Conservation (phyloP, 805 yeast species). For the Saccharomycopsis olivae region DNA sequence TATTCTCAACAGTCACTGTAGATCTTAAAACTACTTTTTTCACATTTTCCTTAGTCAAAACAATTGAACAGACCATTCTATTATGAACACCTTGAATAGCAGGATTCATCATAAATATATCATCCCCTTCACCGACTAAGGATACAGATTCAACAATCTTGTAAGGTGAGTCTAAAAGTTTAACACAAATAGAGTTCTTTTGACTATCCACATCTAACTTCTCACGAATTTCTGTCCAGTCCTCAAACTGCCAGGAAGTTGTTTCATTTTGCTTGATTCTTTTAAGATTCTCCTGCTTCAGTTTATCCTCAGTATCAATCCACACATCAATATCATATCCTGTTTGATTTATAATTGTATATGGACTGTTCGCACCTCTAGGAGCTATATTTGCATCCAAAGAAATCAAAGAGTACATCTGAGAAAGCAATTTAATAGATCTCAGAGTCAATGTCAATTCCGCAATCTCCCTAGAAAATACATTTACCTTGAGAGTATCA, state of each 20-base stretch:
- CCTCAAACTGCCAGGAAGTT: constrained; percentile 86
- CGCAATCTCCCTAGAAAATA: constrained; percentile 65
- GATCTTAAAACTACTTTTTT: constrained; percentile 74
- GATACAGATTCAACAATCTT: constrained; percentile 45
- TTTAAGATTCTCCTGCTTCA: constrained; percentile 14
- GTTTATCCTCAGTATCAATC: constrained; percentile 33
- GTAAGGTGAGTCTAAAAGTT: constrained; percentile 45
- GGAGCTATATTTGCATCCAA: constrained; percentile 45
- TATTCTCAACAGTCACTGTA: constrained; percentile 58
- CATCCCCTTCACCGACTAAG: constrained; percentile 77
- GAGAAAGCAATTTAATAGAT: constrained; percentile 66
- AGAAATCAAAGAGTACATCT: constrained; percentile 48
- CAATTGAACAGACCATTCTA: constrained; percentile 63
- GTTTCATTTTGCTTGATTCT: constrained; percentile 39
- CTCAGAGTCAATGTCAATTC: constrained; percentile 77
- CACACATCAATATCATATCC: constrained; percentile 76
- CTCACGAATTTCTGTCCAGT: constrained; percentile 83
- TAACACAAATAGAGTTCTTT: constrained; percentile 53
- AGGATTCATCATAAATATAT: constrained; percentile 57
- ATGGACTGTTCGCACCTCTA: constrained; percentile 77
- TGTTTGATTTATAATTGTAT: constrained; percentile 69
- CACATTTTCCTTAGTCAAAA: constrained; percentile 62
- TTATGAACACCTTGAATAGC: constrained; percentile 53
- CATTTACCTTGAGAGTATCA: constrained; percentile 43
- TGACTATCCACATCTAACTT: constrained; percentile 55